Evolutionary conservation across 169 alveolate species (phyloP), one percentile per base, ranked within the genome.

Genomic region (Besnoitia besnoiti): DNA sequence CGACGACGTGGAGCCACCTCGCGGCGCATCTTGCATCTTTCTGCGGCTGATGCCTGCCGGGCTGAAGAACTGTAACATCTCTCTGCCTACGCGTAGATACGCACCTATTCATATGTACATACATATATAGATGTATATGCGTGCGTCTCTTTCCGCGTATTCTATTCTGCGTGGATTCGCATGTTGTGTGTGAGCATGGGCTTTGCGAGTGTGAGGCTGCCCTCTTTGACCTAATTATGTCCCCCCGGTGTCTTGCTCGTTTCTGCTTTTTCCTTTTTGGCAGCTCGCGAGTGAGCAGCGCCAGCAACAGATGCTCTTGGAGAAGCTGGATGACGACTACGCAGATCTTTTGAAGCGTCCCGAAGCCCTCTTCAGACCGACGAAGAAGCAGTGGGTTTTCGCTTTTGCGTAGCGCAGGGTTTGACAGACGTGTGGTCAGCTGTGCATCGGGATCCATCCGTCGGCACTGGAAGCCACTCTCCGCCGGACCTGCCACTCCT

Each of bases 241-340:
- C n/a, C 24, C n/a, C 82, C n/a, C 39, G n/a, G 44, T 30, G 44
- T 21, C 46, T 16, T n/a, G 16, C 2, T 73, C n/a, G 82, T 21
- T 37, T 73, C 44, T 73, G n/a, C 16, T 73, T n/a, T 37, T 30
- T 73, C 24, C 39, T 3, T 77, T 24, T 21, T 27, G 5, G 7
- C 87, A 77, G 87, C 55, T 77, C 14, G 87, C 87, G n/a, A 21
- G 87, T 40, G 87, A 42, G 35, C 87, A 77, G 35, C 49, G 87
- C n/a, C 61, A 77, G 87, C 87, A 77, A 24, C 61, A 44, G 44
- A 39, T 16, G 87, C 87, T 77, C 0, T 30, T 37, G 37, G 59
- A 77, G 40, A 77, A 77, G 40, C 55, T 77, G n/a, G 87, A 77
- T 37, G 87, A 42, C 40, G 87, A 77, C 40, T 77, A 27, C 87